Conservation (phyloP, 352 stramenopile species). For the Pythium myriotylum region DNA sequence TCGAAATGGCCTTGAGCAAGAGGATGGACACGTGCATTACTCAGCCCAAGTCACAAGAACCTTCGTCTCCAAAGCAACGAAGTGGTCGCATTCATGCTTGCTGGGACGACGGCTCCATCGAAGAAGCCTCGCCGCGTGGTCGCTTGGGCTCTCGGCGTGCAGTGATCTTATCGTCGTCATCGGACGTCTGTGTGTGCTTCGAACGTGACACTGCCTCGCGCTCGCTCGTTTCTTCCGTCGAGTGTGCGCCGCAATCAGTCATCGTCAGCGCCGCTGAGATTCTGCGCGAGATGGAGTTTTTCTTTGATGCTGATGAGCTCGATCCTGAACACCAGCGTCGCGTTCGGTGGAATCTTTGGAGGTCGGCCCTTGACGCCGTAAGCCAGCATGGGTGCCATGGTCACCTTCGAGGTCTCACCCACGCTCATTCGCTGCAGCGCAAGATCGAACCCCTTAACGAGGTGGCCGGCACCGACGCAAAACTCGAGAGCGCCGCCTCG, state of each 20-base stretch:
- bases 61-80: no score
- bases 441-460: slow-evolving; percentile 73
- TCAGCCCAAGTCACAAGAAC: no score
- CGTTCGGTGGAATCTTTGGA: slow-evolving; percentile 68
- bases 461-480: slow-evolving; percentile 64
- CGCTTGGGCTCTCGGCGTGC: no score
- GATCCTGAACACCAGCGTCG: slow-evolving; percentile 77
- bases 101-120: no score
- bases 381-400: slow-evolving; percentile 60
- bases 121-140: no score
- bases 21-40: no score
- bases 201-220: background rate
- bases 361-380: slow-evolving; percentile 74
- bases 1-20: no score
- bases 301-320: slow-evolving; percentile 84
- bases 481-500: slow-evolving; percentile 72
- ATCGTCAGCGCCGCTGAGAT: slow-evolving; percentile 20
- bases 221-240: background rate
- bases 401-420: slow-evolving; percentile 68
- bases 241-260: slow-evolving; percentile 2
- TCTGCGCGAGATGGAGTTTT: slow-evolving; percentile 45
- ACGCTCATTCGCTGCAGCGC: slow-evolving; percentile 76
- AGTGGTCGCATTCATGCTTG: no score
- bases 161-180: no score
- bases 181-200: no score